phyloP scores from a whole-genome alignment of 208 protist genomes.

The Crithidia fasciculata region DNA sequence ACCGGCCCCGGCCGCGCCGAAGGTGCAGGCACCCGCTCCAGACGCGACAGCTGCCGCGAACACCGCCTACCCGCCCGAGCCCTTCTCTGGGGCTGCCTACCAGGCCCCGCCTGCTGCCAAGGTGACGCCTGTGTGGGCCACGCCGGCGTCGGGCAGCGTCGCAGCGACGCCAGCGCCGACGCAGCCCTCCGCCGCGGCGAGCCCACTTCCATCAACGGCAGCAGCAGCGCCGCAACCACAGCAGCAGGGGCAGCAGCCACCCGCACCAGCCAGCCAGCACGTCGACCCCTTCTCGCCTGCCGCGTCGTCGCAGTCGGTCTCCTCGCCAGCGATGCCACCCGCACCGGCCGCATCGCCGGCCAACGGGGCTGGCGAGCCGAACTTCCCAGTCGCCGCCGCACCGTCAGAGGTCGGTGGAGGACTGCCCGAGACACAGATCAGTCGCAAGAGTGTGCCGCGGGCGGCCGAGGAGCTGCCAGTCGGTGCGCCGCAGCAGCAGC shows the following conservation, averaged over 20 bases:
- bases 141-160: slow-evolving; percentile 9
- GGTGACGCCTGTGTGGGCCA: slow-evolving; percentile 54
- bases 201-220: not conserved
- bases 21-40: slow-evolving; percentile 3
- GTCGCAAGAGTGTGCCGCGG: slow-evolving; percentile 17
- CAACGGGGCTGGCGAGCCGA: not conserved
- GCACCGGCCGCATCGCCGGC: slow-evolving; percentile 35
- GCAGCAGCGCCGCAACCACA: not conserved
- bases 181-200: not conserved
- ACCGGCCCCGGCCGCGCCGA: slow-evolving; percentile 15
- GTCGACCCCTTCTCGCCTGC: slow-evolving; percentile 20
- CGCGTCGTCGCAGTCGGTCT: slow-evolving; percentile 15
- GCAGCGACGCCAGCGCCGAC: not conserved
- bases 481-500: not conserved
- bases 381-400: not conserved
- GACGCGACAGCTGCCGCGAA: not conserved
- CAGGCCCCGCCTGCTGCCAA: slow-evolving; percentile 37
- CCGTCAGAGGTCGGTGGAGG: not conserved
- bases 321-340: slow-evolving; percentile 24
- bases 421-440: slow-evolving; percentile 32
- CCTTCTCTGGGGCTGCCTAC: slow-evolving; percentile 30
- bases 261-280: not conserved
- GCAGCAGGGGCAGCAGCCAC: not conserved
- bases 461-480: not conserved
- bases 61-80: slow-evolving; percentile 10